phyloP scores from a whole-genome alignment of 2,329 filamentous ascomycete species.

The Ceratocystis ficicola region DNA sequence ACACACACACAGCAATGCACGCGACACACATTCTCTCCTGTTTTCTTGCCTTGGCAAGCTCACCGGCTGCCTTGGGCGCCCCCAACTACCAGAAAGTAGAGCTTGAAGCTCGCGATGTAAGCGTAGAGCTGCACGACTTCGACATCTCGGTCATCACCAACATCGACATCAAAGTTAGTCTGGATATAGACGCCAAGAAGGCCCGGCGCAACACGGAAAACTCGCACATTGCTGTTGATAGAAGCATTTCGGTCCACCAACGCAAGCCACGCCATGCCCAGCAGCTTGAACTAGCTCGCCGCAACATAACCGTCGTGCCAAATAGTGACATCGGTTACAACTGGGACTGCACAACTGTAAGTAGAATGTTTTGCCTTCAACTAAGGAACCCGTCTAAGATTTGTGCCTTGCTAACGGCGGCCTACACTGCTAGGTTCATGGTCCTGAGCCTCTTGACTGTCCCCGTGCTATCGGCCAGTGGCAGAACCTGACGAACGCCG shows the following conservation, averaged over 20 bases:
- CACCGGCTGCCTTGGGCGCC: not conserved
- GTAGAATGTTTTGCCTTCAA: not conserved
- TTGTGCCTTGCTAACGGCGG: not conserved
- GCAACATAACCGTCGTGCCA: not conserved
- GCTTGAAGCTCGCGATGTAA: not conserved
- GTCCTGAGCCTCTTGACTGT: conserved; percentile 20
- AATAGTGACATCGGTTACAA: conserved; percentile 18
- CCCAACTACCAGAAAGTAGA: not conserved
- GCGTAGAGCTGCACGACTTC: conserved; percentile 1
- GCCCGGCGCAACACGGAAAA: not conserved
- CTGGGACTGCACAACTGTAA: conserved; percentile 21
- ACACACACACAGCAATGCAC: not conserved
- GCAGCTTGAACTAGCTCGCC: not conserved
- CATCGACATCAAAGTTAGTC: not conserved
- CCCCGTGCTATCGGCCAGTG: conserved; percentile 18
- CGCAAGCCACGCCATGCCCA: not conserved
- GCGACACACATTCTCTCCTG: conserved; percentile 8
- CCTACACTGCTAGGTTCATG: conserved; percentile 11
- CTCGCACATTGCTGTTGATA: not conserved
- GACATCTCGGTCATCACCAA: not conserved
- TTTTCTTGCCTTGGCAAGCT: not conserved
- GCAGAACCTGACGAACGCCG: conserved; percentile 12
- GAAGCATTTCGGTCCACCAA: not conserved
- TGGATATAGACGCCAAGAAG: not conserved
- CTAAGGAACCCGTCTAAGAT: not conserved